Evolutionary conservation across 148 eudicot species (phyloP), one percentile per base, ranked within the genome.

Genomic region (Oxyria digyna): DNA sequence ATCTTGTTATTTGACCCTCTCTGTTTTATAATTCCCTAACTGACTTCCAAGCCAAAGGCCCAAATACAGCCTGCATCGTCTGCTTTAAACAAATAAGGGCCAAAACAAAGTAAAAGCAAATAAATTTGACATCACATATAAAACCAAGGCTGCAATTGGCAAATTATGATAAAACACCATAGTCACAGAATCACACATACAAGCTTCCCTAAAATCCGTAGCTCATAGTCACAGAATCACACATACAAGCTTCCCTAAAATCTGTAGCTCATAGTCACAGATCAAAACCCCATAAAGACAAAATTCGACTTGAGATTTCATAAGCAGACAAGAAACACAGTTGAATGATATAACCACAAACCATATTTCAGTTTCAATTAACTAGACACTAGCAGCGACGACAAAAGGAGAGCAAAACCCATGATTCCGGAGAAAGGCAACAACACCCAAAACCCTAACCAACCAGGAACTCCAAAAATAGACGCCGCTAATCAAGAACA

Each of bases 381-480:
- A 52, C 23, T 24, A 24, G 29, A 11, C 27, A 52, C 10, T 52
- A 52, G 62, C 27, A 9, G 29, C 62, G 62, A 31, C 15, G 29
- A 52, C 62, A 21, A 52, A 52, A 52, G 23, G 62, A 23, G 62
- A 52, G 62, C 62, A 52, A 52, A 52, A 14, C 62, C 62, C 62
- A 9, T 21, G 31, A 52, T 52, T 52, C 31, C 62, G 37, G 65
- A 6, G 37, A 14, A 29, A 59, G 31, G 8, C 14, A 29, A 15
- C 65, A 24, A 15, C 62, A 10, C 17, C 17, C 23, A 11, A n/a
- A 24, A 54, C 62, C 62, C 62, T 54, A 54, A 26, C 62, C 62
- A 52, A 52, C 27, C 62, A 54, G 31, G n/a, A 54, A 11, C 24
- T 54, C 18, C 65, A 8, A 26, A 27, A 55, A 29, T 14, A 31